phyloP scores from a whole-genome alignment of 306 rosid species.

The Inga oerstediana region DNA sequence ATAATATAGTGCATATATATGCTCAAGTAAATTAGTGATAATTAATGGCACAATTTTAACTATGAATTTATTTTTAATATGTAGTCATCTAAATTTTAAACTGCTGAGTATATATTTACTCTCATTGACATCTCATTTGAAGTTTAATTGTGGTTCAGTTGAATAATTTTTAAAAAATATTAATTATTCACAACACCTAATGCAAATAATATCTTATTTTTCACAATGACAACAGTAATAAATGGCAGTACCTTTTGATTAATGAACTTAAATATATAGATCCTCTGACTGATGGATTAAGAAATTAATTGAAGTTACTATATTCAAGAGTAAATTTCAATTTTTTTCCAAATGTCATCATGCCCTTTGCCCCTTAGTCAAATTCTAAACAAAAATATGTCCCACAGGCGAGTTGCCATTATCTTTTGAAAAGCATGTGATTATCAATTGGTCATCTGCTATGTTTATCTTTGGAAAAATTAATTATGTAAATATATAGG shows the following conservation, averaged over 20 bases:
- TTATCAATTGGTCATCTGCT: background rate
- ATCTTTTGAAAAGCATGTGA: background rate
- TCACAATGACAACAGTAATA: background rate
- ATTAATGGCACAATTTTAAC: background rate
- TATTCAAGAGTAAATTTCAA: background rate
- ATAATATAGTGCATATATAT: background rate
- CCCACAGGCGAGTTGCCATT: background rate
- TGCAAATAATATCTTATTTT: background rate
- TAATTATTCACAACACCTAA: background rate
- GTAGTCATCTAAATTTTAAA: background rate
- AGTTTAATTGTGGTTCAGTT: background rate
- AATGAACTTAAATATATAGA: background rate
- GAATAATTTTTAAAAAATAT: background rate
- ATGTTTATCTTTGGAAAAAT: background rate
- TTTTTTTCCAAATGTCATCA: background rate
- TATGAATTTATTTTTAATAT: background rate
- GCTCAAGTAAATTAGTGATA: background rate
- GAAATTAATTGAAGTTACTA: background rate
- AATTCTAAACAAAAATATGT: background rate
- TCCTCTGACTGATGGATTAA: background rate
- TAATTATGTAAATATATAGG: background rate
- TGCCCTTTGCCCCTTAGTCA: background rate
- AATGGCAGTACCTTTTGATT: background rate
- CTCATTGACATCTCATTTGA: background rate
- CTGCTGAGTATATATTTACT: background rate